phyloP scores from a whole-genome alignment of 2,329 filamentous ascomycete genomes.

The Fonsecaea erecta region DNA sequence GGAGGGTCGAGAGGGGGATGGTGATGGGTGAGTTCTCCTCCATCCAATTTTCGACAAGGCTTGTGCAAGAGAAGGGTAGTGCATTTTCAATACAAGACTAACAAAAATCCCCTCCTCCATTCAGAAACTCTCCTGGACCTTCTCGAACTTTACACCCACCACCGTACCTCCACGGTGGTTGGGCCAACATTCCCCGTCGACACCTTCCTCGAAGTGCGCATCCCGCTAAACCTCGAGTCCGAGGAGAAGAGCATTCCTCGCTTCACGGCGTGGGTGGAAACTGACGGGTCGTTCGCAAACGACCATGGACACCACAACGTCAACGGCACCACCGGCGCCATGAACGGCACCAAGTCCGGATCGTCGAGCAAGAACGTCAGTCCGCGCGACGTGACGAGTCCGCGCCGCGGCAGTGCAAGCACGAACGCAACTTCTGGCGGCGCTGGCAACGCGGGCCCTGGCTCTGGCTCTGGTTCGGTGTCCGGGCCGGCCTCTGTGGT shows the following conservation, averaged over 20 bases:
- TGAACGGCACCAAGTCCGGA: constrained; percentile 14
- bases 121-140: constrained; percentile 86
- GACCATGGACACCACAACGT: neutral
- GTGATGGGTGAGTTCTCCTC: constrained; percentile 50
- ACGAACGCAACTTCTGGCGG: constrained; percentile 14
- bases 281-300: constrained; percentile 16
- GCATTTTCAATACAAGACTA: neutral
- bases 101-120: neutral
- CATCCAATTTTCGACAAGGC: neutral
- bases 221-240: constrained; percentile 81
- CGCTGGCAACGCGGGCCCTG: constrained; percentile 9
- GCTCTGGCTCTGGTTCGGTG: neutral
- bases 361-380: constrained; percentile 30
- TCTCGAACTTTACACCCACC: constrained; percentile 88
- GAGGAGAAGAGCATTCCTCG: constrained; percentile 66
- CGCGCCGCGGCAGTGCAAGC: constrained; percentile 11
- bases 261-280: constrained; percentile 60
- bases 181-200: constrained; percentile 74
- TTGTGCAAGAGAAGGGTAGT: neutral
- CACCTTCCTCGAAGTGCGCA: constrained; percentile 82
- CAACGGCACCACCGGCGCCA: neutral
- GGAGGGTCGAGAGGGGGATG: constrained; percentile 52
- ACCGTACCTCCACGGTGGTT: constrained; percentile 73
- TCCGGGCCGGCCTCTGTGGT: neutral
- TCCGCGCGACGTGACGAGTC: constrained; percentile 31